Conservation (phyloP, 768 basidiomycete genomes). For the Porpolomopsis calyptriformis region DNA sequence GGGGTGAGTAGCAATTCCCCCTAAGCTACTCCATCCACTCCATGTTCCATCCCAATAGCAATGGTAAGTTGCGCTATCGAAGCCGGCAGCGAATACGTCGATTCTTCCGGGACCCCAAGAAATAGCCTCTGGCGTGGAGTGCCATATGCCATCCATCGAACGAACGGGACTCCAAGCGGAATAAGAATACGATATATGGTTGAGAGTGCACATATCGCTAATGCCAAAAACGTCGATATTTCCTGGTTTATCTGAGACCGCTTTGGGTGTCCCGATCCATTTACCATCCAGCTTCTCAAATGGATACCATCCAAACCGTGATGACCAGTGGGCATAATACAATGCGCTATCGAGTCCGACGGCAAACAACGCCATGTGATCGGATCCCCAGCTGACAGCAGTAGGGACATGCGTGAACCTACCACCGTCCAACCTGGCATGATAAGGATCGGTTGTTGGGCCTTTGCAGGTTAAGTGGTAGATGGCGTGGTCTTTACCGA, state of each 20-base stretch:
- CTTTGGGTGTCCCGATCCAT: not conserved
- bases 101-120: not conserved
- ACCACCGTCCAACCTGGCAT: not conserved
- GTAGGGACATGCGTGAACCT: not conserved
- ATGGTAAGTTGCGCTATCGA: not conserved
- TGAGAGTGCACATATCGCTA: not conserved
- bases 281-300: not conserved
- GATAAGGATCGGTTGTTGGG: not conserved
- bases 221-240: not conserved
- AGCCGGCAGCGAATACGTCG: not conserved
- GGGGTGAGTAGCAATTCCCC: not conserved
- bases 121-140: not conserved
- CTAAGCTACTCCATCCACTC: not conserved
- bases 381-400: not conserved
- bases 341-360: not conserved
- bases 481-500: not conserved
- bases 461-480: not conserved
- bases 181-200: not conserved
- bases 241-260: not conserved
- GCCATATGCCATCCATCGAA: not conserved
- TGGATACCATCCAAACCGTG: not conserved
- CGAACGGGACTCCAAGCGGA: not conserved
- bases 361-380: not conserved
- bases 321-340: not conserved
- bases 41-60: not conserved